A percentile compares a stretch with the other conserved stretches of the same genome.
Conservation (phyloP, 441 rosid genomes). For the Arabidopsis lyrata region DNA sequence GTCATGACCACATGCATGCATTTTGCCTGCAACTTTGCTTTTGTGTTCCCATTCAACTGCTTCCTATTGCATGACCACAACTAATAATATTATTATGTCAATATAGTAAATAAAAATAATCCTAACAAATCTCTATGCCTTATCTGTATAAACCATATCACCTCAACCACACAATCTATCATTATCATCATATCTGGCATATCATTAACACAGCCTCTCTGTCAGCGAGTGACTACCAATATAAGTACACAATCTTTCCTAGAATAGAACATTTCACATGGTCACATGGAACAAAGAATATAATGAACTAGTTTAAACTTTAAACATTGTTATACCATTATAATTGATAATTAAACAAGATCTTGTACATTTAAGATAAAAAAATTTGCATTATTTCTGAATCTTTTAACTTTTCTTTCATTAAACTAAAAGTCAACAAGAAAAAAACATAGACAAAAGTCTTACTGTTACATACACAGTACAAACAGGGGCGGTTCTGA, state of each 20-base stretch:
- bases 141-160: conserved; percentile 23
- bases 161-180: conserved; percentile 23
- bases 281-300: conserved; percentile 21
- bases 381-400: not conserved
- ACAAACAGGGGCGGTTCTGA: not conserved
- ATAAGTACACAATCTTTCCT: conserved; percentile 10
- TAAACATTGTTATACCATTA: not conserved
- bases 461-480: not conserved
- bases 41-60: conserved; percentile 85
- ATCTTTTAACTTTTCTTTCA: not conserved
- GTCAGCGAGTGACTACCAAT: conserved; percentile 6
- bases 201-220: conserved; percentile 22
- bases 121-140: not conserved
- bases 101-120: not conserved
- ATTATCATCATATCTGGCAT: conserved; percentile 8
- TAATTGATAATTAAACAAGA: not conserved
- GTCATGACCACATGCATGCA: conserved; percentile 98
- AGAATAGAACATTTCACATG: conserved; percentile 28
- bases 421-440: not conserved
- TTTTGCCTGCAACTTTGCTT: conserved; percentile 78
- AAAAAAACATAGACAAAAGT: not conserved
- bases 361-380: not conserved
- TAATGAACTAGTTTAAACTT: not conserved
- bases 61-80: conserved; percentile 57
- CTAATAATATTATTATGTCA: not conserved